phyloP scores from a whole-genome alignment of 2,329 filamentous ascomycete genomes.

The Trichoderma lentiforme region DNA sequence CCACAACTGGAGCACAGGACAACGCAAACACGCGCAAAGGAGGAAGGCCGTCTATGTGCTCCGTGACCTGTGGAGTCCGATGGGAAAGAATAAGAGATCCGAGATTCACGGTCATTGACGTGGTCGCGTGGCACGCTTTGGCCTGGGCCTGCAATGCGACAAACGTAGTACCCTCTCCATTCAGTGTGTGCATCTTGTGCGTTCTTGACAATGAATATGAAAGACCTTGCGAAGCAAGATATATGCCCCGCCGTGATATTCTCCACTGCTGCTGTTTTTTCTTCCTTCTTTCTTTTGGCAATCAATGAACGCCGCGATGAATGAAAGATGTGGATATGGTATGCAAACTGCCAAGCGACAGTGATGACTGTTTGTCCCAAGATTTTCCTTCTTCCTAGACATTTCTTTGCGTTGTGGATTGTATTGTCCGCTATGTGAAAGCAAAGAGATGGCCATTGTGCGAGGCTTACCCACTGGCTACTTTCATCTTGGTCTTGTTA shows the following conservation, averaged over 20 bases:
- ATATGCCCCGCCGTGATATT: slow-evolving; percentile 1
- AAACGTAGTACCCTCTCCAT: background rate
- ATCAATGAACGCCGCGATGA: background rate
- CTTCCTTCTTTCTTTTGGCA: background rate
- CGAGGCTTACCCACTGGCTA: background rate
- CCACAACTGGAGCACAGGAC: background rate
- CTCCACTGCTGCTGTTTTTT: background rate
- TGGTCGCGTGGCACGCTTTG: background rate
- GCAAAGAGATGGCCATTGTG: background rate
- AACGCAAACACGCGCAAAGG: background rate
- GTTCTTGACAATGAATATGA: background rate
- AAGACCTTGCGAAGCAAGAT: background rate
- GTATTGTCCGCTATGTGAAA: background rate
- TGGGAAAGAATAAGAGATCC: background rate
- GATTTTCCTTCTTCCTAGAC: background rate
- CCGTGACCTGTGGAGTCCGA: background rate
- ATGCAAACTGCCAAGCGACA: background rate
- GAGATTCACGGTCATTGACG: background rate
- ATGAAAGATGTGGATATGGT: background rate
- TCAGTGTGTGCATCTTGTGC: background rate
- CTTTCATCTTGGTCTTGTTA: background rate
- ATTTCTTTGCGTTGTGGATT: background rate
- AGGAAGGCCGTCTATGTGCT: background rate
- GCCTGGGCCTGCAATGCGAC: background rate
- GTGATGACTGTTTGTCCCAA: background rate